Percentiles rank a stretch among this genome's conserved stretches.
Evolutionary conservation across 2,329 filamentous ascomycete genomes (phyloP).

Genomic region (Colletotrichum falcatum): DNA sequence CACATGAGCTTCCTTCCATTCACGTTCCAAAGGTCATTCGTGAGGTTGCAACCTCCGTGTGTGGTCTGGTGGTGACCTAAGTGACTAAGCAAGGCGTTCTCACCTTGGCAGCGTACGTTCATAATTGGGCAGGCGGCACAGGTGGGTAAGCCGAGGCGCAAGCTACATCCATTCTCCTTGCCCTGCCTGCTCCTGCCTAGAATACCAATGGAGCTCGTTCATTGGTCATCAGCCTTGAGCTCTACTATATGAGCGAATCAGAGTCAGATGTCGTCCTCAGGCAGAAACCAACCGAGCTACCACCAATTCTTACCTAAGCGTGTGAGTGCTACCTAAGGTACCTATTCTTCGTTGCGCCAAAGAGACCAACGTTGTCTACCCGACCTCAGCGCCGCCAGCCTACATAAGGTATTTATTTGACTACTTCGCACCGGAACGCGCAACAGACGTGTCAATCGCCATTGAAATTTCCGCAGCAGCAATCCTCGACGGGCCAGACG

Average conservation of each 20-base stretch:
- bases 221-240: conserved; percentile 19
- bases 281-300: conserved; percentile 16
- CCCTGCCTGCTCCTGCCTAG: conserved; percentile 23
- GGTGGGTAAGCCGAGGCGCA: background rate
- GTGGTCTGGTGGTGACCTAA: conserved; percentile 4
- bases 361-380: background rate
- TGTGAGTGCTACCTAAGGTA: background rate
- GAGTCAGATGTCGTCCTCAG: conserved; percentile 10
- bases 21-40: background rate
- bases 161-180: conserved; percentile 1
- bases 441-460: conserved; percentile 1
- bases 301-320: conserved; percentile 16
- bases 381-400: conserved; percentile 3
- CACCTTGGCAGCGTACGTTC: background rate
- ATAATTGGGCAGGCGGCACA: background rate
- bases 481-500: background rate
- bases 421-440: conserved; percentile 10
- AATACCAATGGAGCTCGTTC: background rate
- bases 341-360: background rate
- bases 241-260: conserved; percentile 14
- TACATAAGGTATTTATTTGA: conserved; percentile 19
- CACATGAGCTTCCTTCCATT: background rate
- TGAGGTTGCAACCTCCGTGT: background rate
- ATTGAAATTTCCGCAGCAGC: background rate
- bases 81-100: conserved; percentile 14